Conservation (phyloP, 129 eudicot species). For the Cynara cardunculus region DNA sequence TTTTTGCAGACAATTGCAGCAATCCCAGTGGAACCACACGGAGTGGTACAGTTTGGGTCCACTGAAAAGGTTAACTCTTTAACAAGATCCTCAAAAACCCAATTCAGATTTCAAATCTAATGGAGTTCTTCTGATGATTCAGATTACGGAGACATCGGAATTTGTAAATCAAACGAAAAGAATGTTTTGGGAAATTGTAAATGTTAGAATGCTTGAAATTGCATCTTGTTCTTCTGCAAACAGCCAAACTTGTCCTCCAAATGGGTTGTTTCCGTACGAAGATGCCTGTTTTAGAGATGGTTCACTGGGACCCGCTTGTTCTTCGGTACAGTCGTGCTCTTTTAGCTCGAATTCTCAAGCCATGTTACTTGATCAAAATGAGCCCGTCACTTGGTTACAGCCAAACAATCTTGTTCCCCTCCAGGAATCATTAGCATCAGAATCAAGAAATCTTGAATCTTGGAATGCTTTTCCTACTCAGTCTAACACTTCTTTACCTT, state of each 20-base stretch:
- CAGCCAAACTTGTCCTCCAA: constrained; percentile 2
- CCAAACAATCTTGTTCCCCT: constrained; percentile 23
- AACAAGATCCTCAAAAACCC: neutral
- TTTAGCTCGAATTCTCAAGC: constrained; percentile 23
- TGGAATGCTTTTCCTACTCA: constrained; percentile 8
- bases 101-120: neutral
- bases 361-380: constrained; percentile 10
- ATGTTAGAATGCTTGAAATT: neutral
- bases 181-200: constrained; percentile 35
- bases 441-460: neutral
- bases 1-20: constrained; percentile 84
- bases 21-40: constrained; percentile 72
- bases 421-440: constrained; percentile 15
- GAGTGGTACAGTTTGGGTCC: constrained; percentile 90
- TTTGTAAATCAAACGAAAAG: constrained; percentile 48
- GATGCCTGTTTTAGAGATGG: constrained; percentile 21
- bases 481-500: neutral
- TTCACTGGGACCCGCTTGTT: constrained; percentile 3
- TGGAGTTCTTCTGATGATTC: constrained; percentile 16
- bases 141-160: constrained; percentile 45
- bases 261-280: constrained; percentile 40
- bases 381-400: neutral
- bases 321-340: constrained; percentile 23
- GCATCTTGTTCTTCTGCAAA: constrained; percentile 18
- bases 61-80: constrained; percentile 42